Evolutionary conservation across 345 rosid genomes (phyloP), one percentile per base, ranked within the genome.

Genomic region (Nasturtium officinale): DNA sequence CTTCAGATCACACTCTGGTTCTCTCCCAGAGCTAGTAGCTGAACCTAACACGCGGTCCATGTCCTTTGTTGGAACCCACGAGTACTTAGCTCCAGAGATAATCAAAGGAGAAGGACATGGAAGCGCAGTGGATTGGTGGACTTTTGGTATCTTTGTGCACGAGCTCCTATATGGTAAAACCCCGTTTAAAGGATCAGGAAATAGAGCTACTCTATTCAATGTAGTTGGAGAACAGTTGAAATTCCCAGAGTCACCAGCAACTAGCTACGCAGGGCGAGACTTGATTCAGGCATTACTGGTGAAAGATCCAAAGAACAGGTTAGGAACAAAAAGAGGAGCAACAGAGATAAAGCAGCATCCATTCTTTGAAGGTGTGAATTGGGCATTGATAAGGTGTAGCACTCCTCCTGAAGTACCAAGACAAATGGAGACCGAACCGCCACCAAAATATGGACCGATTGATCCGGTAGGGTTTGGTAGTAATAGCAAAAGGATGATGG

Each of bases 81-180:
- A 95, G 81, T 95, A 95, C 84, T 84, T 95, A 12, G 97, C 97
- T 81, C 97, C 97, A 9, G 97, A 91, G 81, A 91, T 91, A 32
- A 89, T 91, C 74, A 94, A 89, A 79, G 98, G 97, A 65, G 99
- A 95, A 77, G 99, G 99, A 37, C 99, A 95, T 26, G 97, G 99
- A 47, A 91, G 99, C 73, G 96, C 97, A 26, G 97, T 95, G 35
- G 99, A 95, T 40, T 95, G 99, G 99, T 91, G 99, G 99, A 95
- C 99, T 5, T 95, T 90, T 45, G 99, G 99, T 13, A 88, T 95
- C 74, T 95, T 95, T 78, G 75, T 95, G 74, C 96, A 95, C 5
- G 99, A 95, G 75, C 82, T 95, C 18, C 69, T 95, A 0, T 90
- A 88, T 5, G 97, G 99, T 3, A 95, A 89, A 64, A 95, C 99